phyloP scores from a whole-genome alignment of 495 filamentous ascomycete species.

The Filosporella fistucella region DNA sequence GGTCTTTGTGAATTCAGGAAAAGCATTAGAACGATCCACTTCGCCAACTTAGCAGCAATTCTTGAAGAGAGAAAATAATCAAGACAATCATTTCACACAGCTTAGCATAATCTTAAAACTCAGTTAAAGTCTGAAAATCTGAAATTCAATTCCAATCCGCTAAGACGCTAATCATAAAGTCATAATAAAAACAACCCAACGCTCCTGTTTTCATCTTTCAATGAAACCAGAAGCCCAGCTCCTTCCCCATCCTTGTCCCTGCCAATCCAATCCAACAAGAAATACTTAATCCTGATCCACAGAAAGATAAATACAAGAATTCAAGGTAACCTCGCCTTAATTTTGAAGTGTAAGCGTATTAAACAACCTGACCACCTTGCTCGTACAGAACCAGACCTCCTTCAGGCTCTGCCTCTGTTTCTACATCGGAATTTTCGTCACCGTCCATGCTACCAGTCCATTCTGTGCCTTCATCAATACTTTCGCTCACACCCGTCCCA shows the following conservation, averaged over 20 bases:
- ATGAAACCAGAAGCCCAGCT: not conserved
- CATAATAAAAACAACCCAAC: slow-evolving; percentile 6
- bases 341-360: not conserved
- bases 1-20: no score
- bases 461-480: slow-evolving; percentile 21
- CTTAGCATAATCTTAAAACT: no score
- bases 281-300: not conserved
- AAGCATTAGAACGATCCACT: no score
- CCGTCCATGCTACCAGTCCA: slow-evolving; percentile 22
- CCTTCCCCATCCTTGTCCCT: not conserved
- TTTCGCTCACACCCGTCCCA: slow-evolving; percentile 18
- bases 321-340: not conserved
- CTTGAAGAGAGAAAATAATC: no score
- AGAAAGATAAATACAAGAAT: slow-evolving; percentile 8
- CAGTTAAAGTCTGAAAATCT: no score
- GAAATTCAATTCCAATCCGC: no score
- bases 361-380: slow-evolving; percentile 15
- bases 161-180: slow-evolving; percentile 20
- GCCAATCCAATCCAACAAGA: not conserved
- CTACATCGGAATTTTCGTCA: slow-evolving; percentile 12
- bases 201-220: not conserved
- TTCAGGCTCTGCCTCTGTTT: not conserved
- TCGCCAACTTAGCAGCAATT: no score
- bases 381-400: slow-evolving; percentile 17
- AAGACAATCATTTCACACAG: no score